Evolutionary conservation across 352 stramenopile genomes (phyloP).

Genomic region (Phytophthora ramorum): DNA sequence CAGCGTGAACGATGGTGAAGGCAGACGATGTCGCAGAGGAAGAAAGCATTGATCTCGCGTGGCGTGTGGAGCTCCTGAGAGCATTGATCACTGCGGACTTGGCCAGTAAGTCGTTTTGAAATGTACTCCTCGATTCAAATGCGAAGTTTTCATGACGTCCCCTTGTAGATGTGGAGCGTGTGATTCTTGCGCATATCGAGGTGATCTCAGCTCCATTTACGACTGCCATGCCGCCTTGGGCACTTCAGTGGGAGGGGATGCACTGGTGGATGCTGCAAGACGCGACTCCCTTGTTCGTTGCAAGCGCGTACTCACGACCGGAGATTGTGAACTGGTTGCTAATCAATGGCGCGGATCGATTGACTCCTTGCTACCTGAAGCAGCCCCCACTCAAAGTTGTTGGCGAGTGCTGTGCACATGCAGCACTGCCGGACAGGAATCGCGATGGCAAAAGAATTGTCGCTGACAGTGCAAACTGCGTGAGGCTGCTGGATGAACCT

Average conservation of each 20-base stretch:
- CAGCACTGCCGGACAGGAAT: conserved; percentile 15
- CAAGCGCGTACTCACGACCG: conserved; percentile 63
- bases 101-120: conserved; percentile 16
- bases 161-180: conserved; percentile 39
- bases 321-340: conserved; percentile 65
- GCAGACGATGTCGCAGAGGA: conserved; percentile 25
- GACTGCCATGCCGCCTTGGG: conserved; percentile 56
- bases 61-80: conserved; percentile 43
- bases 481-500: conserved; percentile 43
- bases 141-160: background rate
- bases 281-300: conserved; percentile 72
- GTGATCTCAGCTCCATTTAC: conserved; percentile 62
- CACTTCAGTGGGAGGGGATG: conserved; percentile 72
- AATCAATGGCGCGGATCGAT: conserved; percentile 60
- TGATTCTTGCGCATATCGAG: conserved; percentile 55
- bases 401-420: conserved; percentile 60
- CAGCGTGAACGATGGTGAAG: conserved; percentile 14
- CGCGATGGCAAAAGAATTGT: conserved; percentile 19
- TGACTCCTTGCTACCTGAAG: conserved; percentile 56
- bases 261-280: conserved; percentile 81
- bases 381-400: conserved; percentile 57
- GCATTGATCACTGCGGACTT: conserved; percentile 41
- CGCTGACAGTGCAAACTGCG: conserved; percentile 49
- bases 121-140: background rate
- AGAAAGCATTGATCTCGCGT: conserved; percentile 23